Evolutionary conservation across 2,329 filamentous ascomycete species (phyloP).

Genomic region (Fusarium haematococcum): DNA sequence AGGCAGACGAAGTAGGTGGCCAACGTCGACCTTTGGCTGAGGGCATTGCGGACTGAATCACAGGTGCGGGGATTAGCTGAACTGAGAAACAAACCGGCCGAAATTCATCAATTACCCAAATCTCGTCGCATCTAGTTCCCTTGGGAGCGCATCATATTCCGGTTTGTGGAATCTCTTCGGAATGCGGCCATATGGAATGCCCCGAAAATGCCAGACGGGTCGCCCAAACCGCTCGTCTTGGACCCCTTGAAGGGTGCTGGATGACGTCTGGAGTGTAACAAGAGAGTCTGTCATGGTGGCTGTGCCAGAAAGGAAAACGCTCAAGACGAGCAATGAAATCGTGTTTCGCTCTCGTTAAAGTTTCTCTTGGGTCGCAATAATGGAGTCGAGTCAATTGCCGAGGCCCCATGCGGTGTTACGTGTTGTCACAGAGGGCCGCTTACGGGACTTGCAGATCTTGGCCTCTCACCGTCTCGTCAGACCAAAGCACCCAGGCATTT

Average conservation of each 20-base stretch:
- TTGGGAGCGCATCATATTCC: background rate
- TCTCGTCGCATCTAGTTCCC: background rate
- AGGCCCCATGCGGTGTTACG: background rate
- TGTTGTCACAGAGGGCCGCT: background rate
- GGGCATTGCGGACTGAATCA: slow-evolving; percentile 54
- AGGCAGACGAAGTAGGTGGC: slow-evolving; percentile 57
- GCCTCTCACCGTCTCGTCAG: background rate
- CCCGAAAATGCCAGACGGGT: slow-evolving; percentile 16
- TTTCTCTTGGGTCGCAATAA: background rate
- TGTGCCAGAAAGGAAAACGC: background rate
- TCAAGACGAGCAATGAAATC: background rate
- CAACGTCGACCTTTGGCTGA: slow-evolving; percentile 54
- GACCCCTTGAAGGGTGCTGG: background rate
- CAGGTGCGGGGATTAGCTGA: background rate
- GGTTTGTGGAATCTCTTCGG: slow-evolving; percentile 6
- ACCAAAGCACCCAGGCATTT: background rate
- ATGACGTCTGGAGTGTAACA: background rate
- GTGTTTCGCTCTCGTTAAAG: background rate
- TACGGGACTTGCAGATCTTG: background rate
- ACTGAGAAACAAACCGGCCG: no score
- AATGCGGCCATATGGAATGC: slow-evolving; percentile 15
- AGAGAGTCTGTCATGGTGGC: background rate
- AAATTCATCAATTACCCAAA: background rate
- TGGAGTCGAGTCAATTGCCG: background rate
- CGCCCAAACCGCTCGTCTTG: slow-evolving; percentile 4